These are phyloP conservation scores for Chernovozyma aurita DNA, from an alignment of 1,139 yeast species.

Conservation along the genomic window DNA sequence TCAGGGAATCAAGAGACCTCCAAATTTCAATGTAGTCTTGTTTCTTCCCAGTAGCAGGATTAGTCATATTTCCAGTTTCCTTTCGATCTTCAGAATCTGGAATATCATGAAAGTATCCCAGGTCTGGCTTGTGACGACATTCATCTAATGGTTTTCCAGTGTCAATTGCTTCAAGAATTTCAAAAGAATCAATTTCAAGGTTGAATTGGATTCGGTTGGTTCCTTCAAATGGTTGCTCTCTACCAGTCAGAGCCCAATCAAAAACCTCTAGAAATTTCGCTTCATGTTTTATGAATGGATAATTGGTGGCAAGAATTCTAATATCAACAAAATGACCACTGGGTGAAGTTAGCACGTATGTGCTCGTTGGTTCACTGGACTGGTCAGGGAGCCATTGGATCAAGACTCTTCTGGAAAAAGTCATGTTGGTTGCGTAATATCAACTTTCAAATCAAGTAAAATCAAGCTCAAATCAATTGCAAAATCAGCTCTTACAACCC, in stretches of 20 bases:
- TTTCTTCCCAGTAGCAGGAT: constrained; percentile 39
- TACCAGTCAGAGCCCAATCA: constrained; percentile 39
- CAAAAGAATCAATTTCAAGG: constrained; percentile 41
- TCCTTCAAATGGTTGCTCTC: constrained; percentile 26
- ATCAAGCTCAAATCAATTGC: too few relatives aligned
- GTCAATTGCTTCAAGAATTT: constrained; percentile 21
- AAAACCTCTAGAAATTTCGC: constrained; percentile 17
- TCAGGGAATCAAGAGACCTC: constrained; percentile 46
- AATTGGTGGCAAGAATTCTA: constrained; percentile 21
- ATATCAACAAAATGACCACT: constrained; percentile 43
- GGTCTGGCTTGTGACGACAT: constrained; percentile 32
- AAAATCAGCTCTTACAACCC: too few relatives aligned
- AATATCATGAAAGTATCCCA: constrained; percentile 40
- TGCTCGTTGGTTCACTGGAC: constrained; percentile 44
- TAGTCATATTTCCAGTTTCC: constrained; percentile 53
- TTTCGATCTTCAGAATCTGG: constrained; percentile 40
- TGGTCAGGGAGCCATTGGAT: constrained; percentile 50
- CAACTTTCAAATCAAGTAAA: too few relatives aligned
- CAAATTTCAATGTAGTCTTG: constrained; percentile 54
- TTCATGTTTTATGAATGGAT: constrained; percentile 14
- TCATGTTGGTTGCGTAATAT: constrained; percentile 13
- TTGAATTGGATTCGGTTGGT: constrained; percentile 32
- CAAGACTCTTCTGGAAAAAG: constrained; percentile 42
- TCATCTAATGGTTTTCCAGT: constrained; percentile 18
- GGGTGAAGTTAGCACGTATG: constrained; percentile 49